Conservation (phyloP, 1,139 yeast species). For the Saccharomyces hybrid region DNA sequence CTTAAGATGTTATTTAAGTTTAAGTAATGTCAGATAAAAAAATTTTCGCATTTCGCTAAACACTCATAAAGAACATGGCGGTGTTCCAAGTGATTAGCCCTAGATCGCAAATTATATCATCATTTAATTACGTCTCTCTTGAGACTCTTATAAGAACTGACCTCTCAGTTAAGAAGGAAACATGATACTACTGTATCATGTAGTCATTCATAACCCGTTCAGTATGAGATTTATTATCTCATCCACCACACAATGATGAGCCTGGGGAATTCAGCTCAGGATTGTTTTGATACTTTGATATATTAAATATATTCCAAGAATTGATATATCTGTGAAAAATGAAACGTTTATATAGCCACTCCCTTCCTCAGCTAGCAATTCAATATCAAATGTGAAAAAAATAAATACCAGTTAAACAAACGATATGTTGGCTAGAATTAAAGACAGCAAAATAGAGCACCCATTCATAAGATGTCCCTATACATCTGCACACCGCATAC, state of each 20-base stretch:
- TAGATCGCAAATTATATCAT: constrained; percentile 67
- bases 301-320: background rate
- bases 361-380: background rate
- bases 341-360: background rate
- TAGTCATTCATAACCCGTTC: background rate
- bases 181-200: background rate
- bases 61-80: constrained; percentile 42
- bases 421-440: background rate
- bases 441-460: too few relatives aligned
- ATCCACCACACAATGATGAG: background rate
- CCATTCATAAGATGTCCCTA: too few relatives aligned
- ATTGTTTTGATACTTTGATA: too few relatives aligned
- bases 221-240: background rate
- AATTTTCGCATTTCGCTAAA: constrained; percentile 36
- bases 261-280: too few relatives aligned
- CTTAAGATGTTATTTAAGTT: background rate
- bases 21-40: constrained; percentile 21
- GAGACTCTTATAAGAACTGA: background rate
- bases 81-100: constrained; percentile 35
- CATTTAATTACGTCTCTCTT: constrained; percentile 23
- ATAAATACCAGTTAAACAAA: background rate
- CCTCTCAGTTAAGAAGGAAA: background rate
- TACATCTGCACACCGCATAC: too few relatives aligned
- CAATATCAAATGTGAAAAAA: background rate
- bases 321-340: background rate